phyloP scores from a whole-genome alignment of 1,284 basidiomycete genomes.

The Heterobasidion occidentale region DNA sequence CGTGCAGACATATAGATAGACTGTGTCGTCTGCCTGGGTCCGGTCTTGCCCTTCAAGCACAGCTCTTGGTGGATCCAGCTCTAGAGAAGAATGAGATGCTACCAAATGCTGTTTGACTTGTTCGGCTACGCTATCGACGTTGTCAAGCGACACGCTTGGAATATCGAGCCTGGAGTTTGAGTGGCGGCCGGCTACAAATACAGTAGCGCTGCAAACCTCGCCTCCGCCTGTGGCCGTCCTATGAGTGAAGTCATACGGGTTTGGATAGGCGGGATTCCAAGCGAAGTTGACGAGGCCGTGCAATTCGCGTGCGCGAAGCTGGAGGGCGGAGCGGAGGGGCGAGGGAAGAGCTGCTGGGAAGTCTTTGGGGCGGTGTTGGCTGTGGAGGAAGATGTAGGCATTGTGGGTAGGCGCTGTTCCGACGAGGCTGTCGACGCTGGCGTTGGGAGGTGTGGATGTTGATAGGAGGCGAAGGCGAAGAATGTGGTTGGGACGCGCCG shows the following conservation, averaged over 20 bases:
- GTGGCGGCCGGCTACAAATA: slow-evolving; percentile 38
- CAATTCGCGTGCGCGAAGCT: slow-evolving; percentile 32
- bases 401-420: slow-evolving; percentile 44
- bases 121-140: slow-evolving; percentile 36
- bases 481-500: too few relatives aligned
- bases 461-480: too few relatives aligned
- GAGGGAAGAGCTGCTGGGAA: slow-evolving; percentile 46
- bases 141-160: slow-evolving; percentile 35
- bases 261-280: slow-evolving; percentile 30
- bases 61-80: neutral
- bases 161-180: slow-evolving; percentile 31
- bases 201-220: slow-evolving; percentile 32
- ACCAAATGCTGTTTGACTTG: slow-evolving; percentile 27
- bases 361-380: slow-evolving; percentile 34
- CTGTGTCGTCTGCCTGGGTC: neutral
- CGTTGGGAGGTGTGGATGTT: too few relatives aligned
- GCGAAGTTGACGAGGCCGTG: slow-evolving; percentile 55
- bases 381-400: slow-evolving; percentile 52
- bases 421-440: slow-evolving; percentile 9
- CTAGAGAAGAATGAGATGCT: neutral
- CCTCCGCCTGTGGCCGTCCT: neutral
- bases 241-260: neutral
- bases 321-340: slow-evolving; percentile 42
- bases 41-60: slow-evolving; percentile 4
- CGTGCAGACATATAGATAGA: slow-evolving; percentile 47